Evolutionary conservation across 805 yeast species (phyloP), one percentile per base, ranked within the genome.

Genomic region (Wickerhamiella azyma): DNA sequence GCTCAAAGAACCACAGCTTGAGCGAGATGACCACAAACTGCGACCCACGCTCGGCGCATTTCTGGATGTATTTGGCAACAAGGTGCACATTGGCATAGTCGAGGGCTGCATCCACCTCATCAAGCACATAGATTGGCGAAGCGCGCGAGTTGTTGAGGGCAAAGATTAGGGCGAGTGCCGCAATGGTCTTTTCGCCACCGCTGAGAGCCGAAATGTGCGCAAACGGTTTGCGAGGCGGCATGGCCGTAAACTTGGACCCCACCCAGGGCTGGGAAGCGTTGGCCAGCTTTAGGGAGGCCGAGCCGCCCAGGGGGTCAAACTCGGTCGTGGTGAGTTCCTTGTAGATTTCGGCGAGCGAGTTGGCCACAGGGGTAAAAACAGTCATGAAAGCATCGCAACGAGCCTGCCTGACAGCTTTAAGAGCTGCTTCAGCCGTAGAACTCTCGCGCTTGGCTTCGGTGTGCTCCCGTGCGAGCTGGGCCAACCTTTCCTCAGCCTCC

Each of bases 101-200:
- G 49, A 92, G 71, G 0, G 97, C 97, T 0, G 98, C 97, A 65
- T 92, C 98, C n/a, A 92, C 86, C 64, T 92, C 98, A 61, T 92
- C 98, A 37, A 92, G 67, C 0, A 92, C 94, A 59, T 92, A 89
- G 60, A 92, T 92, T 28, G 98, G 98, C 1, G 96, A 81, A 2
- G 96, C 96, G 43, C 80, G 89, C 63, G 68, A 82, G 0, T 94
- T 79, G 60, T 92, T 96, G 37, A 88, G 77, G 0, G 97, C 88
- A 66, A 92, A 92, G 41, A 92, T 63, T 51, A 92, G 67, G 0
- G 97, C 96, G 52, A 92, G 66, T 0, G 98, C 98, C 2, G 98
- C 98, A 61, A 92, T 80, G 1, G 96, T 84, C 59, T 88, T 86
- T 59, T 92, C 98, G 46, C 98, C 98, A 45, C 98, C 98, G 1